Evolutionary conservation across 2,329 filamentous ascomycete species (phyloP).

Genomic region (Paecilomyces fulvus): DNA sequence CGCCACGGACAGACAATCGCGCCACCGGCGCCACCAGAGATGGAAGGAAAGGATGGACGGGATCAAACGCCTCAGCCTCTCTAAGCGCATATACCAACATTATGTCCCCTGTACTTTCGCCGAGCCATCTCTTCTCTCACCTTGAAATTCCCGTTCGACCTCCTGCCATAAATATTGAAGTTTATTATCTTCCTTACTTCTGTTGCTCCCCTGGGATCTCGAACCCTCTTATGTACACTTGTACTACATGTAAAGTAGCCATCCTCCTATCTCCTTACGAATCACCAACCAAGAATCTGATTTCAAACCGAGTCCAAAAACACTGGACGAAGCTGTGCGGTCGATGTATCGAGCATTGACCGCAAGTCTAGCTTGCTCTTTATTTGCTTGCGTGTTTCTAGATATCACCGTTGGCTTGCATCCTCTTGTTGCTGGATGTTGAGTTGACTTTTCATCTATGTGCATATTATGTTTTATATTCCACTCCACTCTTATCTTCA

Average conservation of each 20-base stretch:
- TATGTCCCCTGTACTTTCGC: neutral
- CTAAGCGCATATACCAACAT: constrained; percentile 6
- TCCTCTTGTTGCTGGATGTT: neutral
- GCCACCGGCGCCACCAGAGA: constrained; percentile 36
- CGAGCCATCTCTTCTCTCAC: constrained; percentile 5
- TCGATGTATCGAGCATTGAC: neutral
- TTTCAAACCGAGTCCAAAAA: neutral
- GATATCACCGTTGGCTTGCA: neutral
- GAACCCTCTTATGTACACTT: neutral
- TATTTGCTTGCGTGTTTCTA: neutral
- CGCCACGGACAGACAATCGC: constrained; percentile 43
- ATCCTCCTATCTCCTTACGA: neutral
- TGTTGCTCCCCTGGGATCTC: neutral
- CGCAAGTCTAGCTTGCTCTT: neutral
- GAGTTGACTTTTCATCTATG: neutral
- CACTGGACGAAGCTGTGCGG: neutral
- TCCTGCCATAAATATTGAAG: constrained; percentile 16
- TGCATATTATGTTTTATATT: neutral
- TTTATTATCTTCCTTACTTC: constrained; percentile 9
- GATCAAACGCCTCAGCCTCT: constrained; percentile 23
- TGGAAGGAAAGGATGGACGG: constrained; percentile 33
- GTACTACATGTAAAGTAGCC: constrained; percentile 1
- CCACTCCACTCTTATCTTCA: neutral
- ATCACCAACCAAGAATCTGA: neutral
- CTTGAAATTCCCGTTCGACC: constrained; percentile 12